These are phyloP conservation scores for Tuber aestivum DNA, from an alignment of 495 filamentous ascomycete genomes.

Conservation along the genomic window DNA sequence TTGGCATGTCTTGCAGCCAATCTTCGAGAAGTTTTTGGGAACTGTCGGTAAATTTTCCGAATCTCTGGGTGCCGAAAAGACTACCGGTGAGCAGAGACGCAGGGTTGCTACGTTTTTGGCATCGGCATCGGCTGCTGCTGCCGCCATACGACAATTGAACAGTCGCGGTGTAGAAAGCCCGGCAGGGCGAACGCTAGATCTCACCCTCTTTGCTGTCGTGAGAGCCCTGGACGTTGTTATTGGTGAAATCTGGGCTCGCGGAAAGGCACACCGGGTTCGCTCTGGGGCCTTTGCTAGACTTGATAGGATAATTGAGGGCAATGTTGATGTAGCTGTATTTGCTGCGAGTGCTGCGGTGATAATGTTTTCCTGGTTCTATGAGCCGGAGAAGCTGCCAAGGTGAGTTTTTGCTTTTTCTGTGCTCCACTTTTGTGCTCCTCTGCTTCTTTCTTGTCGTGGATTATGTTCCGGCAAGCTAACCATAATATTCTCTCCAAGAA, in stretches of 20 bases:
- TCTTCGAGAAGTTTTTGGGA: slow-evolving; percentile 32
- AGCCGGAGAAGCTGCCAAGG: slow-evolving; percentile 38
- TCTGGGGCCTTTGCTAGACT: slow-evolving; percentile 50
- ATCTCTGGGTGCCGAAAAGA: slow-evolving; percentile 11
- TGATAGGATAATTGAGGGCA: slow-evolving; percentile 50
- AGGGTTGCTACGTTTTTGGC: slow-evolving; percentile 36
- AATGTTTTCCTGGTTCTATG: slow-evolving; percentile 53
- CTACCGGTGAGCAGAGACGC: slow-evolving; percentile 9
- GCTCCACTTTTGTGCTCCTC: neutral
- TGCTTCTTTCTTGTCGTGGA: neutral
- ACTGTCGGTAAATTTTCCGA: slow-evolving; percentile 12
- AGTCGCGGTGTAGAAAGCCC: slow-evolving; percentile 44
- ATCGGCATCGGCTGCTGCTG: slow-evolving; percentile 32
- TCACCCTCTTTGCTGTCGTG: slow-evolving; percentile 71
- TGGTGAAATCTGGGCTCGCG: slow-evolving; percentile 59
- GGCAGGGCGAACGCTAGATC: slow-evolving; percentile 75
- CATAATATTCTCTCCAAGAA: slow-evolving; percentile 27
- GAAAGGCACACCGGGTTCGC: slow-evolving; percentile 43
- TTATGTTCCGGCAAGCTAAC: slow-evolving; percentile 11
- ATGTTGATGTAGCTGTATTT: slow-evolving; percentile 68
- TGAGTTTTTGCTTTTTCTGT: slow-evolving; percentile 20
- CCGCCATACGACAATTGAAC: slow-evolving; percentile 32
- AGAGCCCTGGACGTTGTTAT: slow-evolving; percentile 69
- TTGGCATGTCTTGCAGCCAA: slow-evolving; percentile 61
- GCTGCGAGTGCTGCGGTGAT: slow-evolving; percentile 68